Conservation (phyloP, 2,329 filamentous ascomycete species). For the Ustulina deusta region DNA sequence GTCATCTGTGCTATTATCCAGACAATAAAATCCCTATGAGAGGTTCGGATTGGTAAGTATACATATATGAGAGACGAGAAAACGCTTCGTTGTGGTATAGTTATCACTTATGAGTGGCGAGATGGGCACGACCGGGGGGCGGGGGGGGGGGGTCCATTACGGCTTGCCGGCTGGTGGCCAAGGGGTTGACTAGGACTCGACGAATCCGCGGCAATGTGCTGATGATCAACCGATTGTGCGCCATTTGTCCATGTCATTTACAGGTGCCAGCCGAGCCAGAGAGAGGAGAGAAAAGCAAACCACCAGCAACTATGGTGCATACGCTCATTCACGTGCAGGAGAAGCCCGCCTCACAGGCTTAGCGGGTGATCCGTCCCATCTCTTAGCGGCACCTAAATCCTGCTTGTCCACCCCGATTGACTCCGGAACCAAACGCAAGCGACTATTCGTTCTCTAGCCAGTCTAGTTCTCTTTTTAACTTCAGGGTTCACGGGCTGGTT, state of each 20-base stretch:
- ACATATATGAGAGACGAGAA: background rate
- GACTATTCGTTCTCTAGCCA: constrained; percentile 16
- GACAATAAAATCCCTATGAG: background rate
- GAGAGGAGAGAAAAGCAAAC: constrained; percentile 17
- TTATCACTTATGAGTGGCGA: constrained; percentile 1
- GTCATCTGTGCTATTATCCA: constrained; percentile 14
- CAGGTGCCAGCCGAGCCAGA: constrained; percentile 12
- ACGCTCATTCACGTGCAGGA: constrained; percentile 17
- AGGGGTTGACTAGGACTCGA: constrained; percentile 11
- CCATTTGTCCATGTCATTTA: background rate
- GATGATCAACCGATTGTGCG: constrained; percentile 15
- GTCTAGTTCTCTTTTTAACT: background rate
- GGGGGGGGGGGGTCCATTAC: background rate
- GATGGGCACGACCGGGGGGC: constrained; percentile 10
- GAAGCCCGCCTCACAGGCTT: constrained; percentile 30
- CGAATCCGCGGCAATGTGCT: constrained; percentile 9
- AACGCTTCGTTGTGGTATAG: background rate
- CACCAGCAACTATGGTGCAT: background rate
- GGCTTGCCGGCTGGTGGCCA: constrained; percentile 28
- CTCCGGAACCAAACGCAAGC: constrained; percentile 29
- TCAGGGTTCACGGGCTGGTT: background rate
- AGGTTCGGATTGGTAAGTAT: background rate
- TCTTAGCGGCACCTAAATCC: constrained; percentile 27
- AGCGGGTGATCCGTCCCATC: constrained; percentile 27
- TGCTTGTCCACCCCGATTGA: constrained; percentile 30